Evolutionary conservation across 1,139 yeast genomes (phyloP).

Genomic region (Magnusiomyces suaveolens): DNA sequence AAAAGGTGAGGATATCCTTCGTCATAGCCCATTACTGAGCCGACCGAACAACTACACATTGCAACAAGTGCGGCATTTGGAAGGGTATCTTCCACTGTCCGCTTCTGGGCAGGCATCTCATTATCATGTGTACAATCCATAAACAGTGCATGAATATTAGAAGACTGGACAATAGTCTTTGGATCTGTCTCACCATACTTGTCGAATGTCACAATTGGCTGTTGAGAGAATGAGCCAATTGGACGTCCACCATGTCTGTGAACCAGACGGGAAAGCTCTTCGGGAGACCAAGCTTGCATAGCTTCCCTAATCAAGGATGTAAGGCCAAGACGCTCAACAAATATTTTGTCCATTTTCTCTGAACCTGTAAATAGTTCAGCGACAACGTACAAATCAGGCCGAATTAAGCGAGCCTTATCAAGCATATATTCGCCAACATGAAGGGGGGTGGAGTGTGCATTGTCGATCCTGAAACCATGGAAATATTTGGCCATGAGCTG

Average conservation of each 20-base stretch:
- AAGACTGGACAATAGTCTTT: constrained; percentile 41
- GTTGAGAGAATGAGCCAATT: constrained; percentile 62
- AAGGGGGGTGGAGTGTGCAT: constrained; percentile 91
- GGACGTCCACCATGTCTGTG: constrained; percentile 94
- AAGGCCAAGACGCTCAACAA: constrained; percentile 83
- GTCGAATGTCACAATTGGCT: constrained; percentile 23
- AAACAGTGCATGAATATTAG: constrained; percentile 82
- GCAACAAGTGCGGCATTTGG: constrained; percentile 94
- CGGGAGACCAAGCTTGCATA: constrained; percentile 90
- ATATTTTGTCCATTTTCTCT: constrained; percentile 79
- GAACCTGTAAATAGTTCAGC: constrained; percentile 94
- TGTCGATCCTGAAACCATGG: constrained; percentile 86
- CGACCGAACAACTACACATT: constrained; percentile 87
- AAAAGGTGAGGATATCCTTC: constrained; percentile 78
- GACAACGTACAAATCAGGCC: constrained; percentile 82
- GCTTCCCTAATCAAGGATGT: constrained; percentile 89
- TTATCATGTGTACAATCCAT: constrained; percentile 99
- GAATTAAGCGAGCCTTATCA: constrained; percentile 76
- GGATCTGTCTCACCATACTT: constrained; percentile 12
- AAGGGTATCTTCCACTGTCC: constrained; percentile 88
- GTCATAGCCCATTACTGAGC: constrained; percentile 90
- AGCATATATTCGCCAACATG: constrained; percentile 86
- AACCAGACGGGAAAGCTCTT: constrained; percentile 74
- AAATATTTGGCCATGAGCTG: constrained; percentile 65
- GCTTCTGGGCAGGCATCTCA: constrained; percentile 75